Evolutionary conservation across 2,329 filamentous ascomycete species (phyloP), one percentile per base, ranked within the genome.

Genomic region (Salinomyces thailandicus): DNA sequence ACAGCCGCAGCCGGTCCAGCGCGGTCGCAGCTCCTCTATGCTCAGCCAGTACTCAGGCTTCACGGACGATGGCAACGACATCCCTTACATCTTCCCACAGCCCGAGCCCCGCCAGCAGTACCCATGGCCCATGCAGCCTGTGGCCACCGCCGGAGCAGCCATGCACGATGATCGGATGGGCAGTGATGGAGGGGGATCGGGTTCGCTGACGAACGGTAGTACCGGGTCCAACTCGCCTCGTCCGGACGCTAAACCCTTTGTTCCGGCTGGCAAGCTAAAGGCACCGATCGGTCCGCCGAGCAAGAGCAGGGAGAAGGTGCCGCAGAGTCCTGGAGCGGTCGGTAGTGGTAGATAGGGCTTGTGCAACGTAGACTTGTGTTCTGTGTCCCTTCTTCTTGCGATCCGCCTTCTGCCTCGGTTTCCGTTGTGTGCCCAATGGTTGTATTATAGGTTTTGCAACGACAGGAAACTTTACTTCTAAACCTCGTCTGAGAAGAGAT

Each of bases 11-110:
- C 16, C 36, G 14, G 46, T 39, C 5, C 51, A 48, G 24, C 63
- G 67, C 18, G 66, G 64, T 32, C 64, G 67, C 33, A 70, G 66
- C 33, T 68, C 64, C 5, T 70, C 67, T 0, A 69, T 71, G 65
- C 63, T 71, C 27, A 69, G 66, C 33, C 66, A 66, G 44, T 60
- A 67, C 45, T 68, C 64, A 30, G 66, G 64, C 38, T 69, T 70
- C 51, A 70, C 67, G 13, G 68, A 71, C 39, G 48, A 51, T 13
- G 52, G 44, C 30, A 51, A 54, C 15, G 50, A 53, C 24, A n/a
- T 9, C n/a, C 22, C 22, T 8, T 51, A 51, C 35, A 36, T 36
- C 32, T 51, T 49, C 40, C 37, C 43, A 6, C 39, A 46, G 8
- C 22, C 22, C 9, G 22, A 26, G 22, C 40, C 35, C 18, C 37